Base-by-base conservation (phyloP, 2,329 filamentous ascomycete species). In the Penicillium paneum region DNA sequence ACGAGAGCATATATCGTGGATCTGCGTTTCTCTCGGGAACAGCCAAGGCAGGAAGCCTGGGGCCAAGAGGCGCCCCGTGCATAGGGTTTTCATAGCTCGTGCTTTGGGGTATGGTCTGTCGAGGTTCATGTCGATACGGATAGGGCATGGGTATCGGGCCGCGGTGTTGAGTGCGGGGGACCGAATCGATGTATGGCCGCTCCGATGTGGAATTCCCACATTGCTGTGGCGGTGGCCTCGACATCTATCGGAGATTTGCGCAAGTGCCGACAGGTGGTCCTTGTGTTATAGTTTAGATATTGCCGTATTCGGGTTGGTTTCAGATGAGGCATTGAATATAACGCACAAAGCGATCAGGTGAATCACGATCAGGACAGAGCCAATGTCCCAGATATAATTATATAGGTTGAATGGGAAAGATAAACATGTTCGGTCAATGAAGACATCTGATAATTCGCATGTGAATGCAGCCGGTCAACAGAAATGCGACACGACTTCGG, bases 181-280 rank as follows among this genome's bases (percentile, higher is more conserved):
- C 51, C 26, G 53, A 51, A 42, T 67, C 61, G 47, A 60, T 41
- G 48, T 64, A 60, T 32, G 57, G 59, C 34, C 56, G 54, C 40
- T 68, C 62, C 46, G 63, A 49, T 45, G 61, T 55, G 56, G 67
- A 43, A 48, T 64, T 59, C 47, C 57, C 67, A 64, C 64, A 64
- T 64, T 66, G 63, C 48, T 64, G 61, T 17, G 64, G 62, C 35
- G 68, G 65, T 45, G 64, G 55, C 58, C 59, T 63, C 59, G 70
- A 71, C 68, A 71, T 72, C 64, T 67, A 65, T 63, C 13, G 35
- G 21, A 51, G 44, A 34, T 47, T 48, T 46, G 55, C 43, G 54
- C 47, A 47, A 45, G 50, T 52, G 51, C 39, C 54, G 43, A 49
- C 36, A 36, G 44, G 26, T 38, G 47, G 41, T 48, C 52, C 54